Base-by-base conservation (phyloP, 768 basidiomycete species). In the Suillus subaureus region DNA sequence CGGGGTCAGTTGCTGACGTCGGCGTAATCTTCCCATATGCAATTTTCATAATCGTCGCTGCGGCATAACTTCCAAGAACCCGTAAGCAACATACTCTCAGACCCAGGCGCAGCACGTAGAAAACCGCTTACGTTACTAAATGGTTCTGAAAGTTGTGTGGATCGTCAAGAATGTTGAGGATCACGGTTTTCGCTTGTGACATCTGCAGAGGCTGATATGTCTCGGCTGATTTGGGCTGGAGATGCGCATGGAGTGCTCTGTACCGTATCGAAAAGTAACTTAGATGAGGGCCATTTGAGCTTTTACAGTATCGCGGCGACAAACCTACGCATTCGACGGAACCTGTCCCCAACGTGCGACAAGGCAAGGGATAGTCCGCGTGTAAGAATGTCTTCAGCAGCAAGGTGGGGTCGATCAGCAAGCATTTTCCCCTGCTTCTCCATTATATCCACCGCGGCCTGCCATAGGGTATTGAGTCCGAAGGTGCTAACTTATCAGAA, bases 401-500 rank as follows among this genome's bases (percentile, higher is more conserved):
- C 13, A 23, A 49, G 5, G 6, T 1, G 23, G 26, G 49, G 49
- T 51, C 49, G 49, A 51, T 26, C 49, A 51, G 49, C 49, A 7
- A 69, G 73, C 0, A 75, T 67, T 1, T 81, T 83, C 0, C 85
- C 85, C 68, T 86, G 83, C 64, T 83, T 82, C 71, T 87, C 86
- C 84, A 87, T 83, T 62, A 87, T 81, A 7, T 86, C 84, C 1
- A 85, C 77, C 6, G 35, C 63, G 9, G 18, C 54, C 63, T 64
- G 31, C 15, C 13, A 42, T 21, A 2, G 21, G 6, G 15, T 60
- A 15, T 26, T 51, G 12, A 51, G 13, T 16, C 23, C 15, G 49
- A 3, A 49, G 1, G 16, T 51, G 26, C 6, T 23, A 7, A 26
- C 6, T 16, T 26, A 26, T 26, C 15, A 15, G 26, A 15, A 26